Base-by-base conservation (phyloP, 2,329 filamentous ascomycete species). In the Fusarium verrucosum region DNA sequence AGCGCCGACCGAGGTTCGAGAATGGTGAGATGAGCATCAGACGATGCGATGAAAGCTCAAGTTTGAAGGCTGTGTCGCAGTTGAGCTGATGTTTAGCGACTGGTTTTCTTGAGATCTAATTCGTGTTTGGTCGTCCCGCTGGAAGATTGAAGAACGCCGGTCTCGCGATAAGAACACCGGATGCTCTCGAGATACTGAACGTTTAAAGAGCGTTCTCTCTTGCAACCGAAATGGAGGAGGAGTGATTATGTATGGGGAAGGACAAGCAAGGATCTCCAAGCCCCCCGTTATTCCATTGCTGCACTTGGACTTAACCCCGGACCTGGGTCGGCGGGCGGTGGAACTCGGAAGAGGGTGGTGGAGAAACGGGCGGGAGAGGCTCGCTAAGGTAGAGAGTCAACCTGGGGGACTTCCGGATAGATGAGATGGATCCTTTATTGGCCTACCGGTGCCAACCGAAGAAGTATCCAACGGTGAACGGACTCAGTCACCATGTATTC, bases 191-290 rank as follows among this genome's bases (percentile, higher is more conserved):
- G 47, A 53, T 23, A 57, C 45, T 38, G 33, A 51, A 66, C 57
- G 49, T 63, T 58, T 53, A 59, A 62, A 53, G 41, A 68, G 38
- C 65, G 36, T 58, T 50, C 41, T 52, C 50, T 64, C 43, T 46
- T 19, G 43, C 19, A 50, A 43, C 53, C 40, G 54, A 58, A 43
- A 69, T 70, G 70, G 70, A 72, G 56, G 66, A 72, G 61, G 42
- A 65, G 56, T 66, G 54, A 51, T 72, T 72, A 72, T 68, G 70
- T 72, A 72, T 70, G 58, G 66, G 61, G 64, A 67, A 23, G 58
- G 42, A 43, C 60, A 55, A 40, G 65, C 62, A 66, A 65, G 66
- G 69, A n/a, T 66, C 43, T 40, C 41, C 41, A 35, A 55, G 55
- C 45, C 52, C 49, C n/a, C 47, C 50, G 26, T 52, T 55, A 42